These are phyloP conservation scores for Lipomyces anomalus DNA, from an alignment of 805 yeast genomes.

Conservation along the genomic window DNA sequence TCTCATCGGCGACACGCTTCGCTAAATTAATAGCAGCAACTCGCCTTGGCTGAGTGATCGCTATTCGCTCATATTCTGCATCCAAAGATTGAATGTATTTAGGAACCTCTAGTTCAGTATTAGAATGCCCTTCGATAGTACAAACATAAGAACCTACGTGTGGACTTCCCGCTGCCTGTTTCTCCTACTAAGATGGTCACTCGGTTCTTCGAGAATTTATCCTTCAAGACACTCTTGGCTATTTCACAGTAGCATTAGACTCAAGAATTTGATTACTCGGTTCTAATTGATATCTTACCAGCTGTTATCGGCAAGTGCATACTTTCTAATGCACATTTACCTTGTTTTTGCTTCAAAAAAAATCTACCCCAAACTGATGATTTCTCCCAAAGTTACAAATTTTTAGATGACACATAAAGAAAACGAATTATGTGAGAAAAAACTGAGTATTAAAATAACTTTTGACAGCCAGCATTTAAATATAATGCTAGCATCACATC, in stretches of 20 bases:
- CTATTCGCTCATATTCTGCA: constrained; percentile 50
- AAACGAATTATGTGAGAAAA: not conserved
- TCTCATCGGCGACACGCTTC: constrained; percentile 83
- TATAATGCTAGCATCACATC: no score
- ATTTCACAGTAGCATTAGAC: no score
- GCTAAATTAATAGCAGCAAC: constrained; percentile 97
- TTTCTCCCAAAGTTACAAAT: no score
- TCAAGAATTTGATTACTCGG: no score
- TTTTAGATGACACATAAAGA: no score
- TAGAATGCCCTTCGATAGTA: not conserved
- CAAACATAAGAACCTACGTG: constrained; percentile 40
- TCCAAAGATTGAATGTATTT: constrained; percentile 64
- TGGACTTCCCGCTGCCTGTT: constrained; percentile 97
- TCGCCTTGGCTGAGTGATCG: constrained; percentile 94
- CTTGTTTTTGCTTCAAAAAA: not conserved
- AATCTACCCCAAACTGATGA: no score
- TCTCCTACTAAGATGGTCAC: constrained; percentile 88
- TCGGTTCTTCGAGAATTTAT: constrained; percentile 48
- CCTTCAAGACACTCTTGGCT: constrained; percentile 46
- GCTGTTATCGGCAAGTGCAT: not conserved
- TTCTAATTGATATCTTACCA: not conserved
- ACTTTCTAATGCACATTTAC: not conserved
- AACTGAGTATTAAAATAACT: not conserved
- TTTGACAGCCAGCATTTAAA: no score
- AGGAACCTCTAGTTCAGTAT: constrained; percentile 54